Percentiles rank a stretch among this genome's conserved stretches.
These are phyloP conservation scores for Capsella bursapastoris DNA, from an alignment of 345 rosid genomes.

Conservation along the genomic window DNA sequence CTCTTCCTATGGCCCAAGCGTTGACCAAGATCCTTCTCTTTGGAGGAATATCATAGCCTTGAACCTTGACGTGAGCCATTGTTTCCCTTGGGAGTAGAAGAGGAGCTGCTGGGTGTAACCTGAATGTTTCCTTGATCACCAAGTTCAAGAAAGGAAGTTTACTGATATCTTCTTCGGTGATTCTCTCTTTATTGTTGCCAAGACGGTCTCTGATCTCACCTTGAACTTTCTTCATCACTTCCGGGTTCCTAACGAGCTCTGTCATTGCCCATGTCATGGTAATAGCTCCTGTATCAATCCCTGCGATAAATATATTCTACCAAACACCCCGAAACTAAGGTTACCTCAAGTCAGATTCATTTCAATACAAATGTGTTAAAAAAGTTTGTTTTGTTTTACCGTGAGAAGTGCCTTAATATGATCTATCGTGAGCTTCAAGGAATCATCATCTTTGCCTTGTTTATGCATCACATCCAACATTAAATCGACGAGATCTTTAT, in stretches of 20 bases:
- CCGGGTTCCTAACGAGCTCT: conserved; percentile 42
- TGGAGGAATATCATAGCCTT: conserved; percentile 52
- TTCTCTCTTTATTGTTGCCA: conserved; percentile 35
- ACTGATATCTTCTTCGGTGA: conserved; percentile 42
- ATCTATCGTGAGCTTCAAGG: conserved; percentile 41
- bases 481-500: conserved; percentile 36
- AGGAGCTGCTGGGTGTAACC: conserved; percentile 61
- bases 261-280: conserved; percentile 59
- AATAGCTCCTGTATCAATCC: conserved; percentile 50
- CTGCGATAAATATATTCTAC: conserved; percentile 51
- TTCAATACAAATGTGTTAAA: background rate
- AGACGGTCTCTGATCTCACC: conserved; percentile 39
- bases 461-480: conserved; percentile 35
- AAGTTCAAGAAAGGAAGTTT: conserved; percentile 50
- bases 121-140: conserved; percentile 58
- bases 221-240: conserved; percentile 51
- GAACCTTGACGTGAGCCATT: conserved; percentile 45
- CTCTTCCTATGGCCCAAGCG: conserved; percentile 55
- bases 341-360: background rate
- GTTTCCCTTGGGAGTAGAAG: conserved; percentile 53
- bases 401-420: conserved; percentile 56
- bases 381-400: conserved; percentile 34
- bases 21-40: conserved; percentile 50
- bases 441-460: conserved; percentile 23
- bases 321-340: background rate